Percentiles rank a stretch among this genome's conserved stretches.
These are phyloP conservation scores for Fraxinus excelsior DNA, from an alignment of 257 asterid species.

Conservation along the genomic window DNA sequence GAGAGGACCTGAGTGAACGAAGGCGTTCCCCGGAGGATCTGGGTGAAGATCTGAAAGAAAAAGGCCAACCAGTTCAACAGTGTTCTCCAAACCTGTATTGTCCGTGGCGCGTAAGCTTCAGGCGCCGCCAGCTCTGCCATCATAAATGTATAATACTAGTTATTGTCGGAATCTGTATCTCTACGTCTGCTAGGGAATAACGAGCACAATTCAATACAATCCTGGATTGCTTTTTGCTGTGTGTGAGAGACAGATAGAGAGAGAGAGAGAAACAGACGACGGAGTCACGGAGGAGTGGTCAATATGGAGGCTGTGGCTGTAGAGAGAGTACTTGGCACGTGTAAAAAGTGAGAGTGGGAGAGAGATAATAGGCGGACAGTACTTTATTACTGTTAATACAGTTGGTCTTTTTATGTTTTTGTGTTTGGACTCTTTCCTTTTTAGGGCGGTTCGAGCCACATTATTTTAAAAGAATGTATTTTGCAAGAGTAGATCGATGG, in stretches of 20 bases:
- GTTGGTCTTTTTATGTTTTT: not conserved
- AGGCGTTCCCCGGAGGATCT: conserved; percentile 84
- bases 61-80: conserved; percentile 80
- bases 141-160: not conserved
- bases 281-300: not conserved
- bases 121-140: conserved; percentile 91
- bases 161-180: not conserved
- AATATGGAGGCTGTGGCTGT: not conserved
- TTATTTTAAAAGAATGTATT: too few species aligned
- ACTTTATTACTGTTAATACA: not conserved
- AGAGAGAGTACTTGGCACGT: not conserved
- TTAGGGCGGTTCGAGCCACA: too few species aligned
- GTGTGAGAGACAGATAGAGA: not conserved
- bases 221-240: not conserved
- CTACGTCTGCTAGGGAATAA: not conserved
- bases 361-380: not conserved
- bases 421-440: not conserved
- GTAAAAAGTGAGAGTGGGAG: not conserved
- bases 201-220: not conserved
- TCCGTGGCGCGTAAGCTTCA: conserved; percentile 83
- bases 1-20: conserved; percentile 54
- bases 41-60: conserved; percentile 90
- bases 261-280: not conserved
- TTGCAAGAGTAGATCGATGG: too few species aligned
- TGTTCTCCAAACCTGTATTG: conserved; percentile 78